phyloP scores from a whole-genome alignment of 2,329 filamentous ascomycete genomes.

The Pseudogymnoascus sp. region DNA sequence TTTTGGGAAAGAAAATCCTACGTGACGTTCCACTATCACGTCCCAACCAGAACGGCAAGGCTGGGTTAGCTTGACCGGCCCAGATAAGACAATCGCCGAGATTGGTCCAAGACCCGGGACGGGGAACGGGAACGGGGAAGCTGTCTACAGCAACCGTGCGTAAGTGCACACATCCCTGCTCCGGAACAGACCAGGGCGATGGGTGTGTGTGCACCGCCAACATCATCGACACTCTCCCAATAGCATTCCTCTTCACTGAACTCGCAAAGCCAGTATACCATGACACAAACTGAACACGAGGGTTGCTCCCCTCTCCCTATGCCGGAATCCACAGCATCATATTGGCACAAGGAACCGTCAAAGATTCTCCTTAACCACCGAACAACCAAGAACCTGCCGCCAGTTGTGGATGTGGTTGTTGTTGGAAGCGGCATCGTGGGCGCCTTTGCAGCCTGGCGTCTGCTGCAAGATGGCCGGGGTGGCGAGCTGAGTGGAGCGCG shows the following conservation, averaged over 20 bases:
- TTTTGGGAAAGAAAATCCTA: not conserved
- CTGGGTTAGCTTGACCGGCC: not conserved
- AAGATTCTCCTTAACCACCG: constrained; percentile 55
- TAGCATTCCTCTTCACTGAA: not conserved
- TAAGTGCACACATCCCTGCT: not conserved
- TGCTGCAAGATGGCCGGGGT: constrained; percentile 38
- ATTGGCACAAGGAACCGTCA: constrained; percentile 66
- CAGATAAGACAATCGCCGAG: not conserved
- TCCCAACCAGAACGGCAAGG: not conserved
- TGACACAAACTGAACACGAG: constrained; percentile 4
- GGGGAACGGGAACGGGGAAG: not conserved
- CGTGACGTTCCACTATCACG: not conserved
- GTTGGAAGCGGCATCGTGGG: constrained; percentile 71
- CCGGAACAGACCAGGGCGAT: not conserved
- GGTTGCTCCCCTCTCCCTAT: constrained; percentile 42
- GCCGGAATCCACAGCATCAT: constrained; percentile 52
- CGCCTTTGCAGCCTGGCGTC: constrained; percentile 57
- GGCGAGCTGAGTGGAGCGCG: constrained; percentile 16
- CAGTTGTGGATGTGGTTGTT: constrained; percentile 57
- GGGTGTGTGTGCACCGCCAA: not conserved
- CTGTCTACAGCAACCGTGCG: not conserved
- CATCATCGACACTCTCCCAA: not conserved
- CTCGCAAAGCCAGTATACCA: not conserved
- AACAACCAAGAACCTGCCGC: constrained; percentile 55
- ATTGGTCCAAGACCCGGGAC: not conserved